Percentiles rank a stretch among this genome's conserved stretches.
Conservation (phyloP, 495 filamentous ascomycete genomes). For the Tetracladium setigerum region DNA sequence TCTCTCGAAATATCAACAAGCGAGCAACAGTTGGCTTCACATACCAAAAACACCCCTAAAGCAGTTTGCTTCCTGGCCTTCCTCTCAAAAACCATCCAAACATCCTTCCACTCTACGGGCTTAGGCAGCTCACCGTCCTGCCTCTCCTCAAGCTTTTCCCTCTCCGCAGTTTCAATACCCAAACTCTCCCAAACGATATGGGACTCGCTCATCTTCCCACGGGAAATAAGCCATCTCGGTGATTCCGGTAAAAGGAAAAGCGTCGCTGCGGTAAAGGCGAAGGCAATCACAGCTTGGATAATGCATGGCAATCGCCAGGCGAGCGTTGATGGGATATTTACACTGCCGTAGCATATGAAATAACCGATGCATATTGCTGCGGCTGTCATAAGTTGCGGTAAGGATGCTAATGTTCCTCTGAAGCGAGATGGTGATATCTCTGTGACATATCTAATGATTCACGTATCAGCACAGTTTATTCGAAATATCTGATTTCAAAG, state of each 20-base stretch:
- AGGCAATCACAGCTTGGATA: slow-evolving; percentile 34
- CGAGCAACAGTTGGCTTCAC: too few relatives aligned
- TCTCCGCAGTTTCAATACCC: slow-evolving; percentile 40
- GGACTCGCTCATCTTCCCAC: slow-evolving; percentile 29
- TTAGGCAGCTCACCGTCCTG: slow-evolving; percentile 8
- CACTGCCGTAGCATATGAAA: slow-evolving; percentile 55
- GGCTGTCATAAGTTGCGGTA: slow-evolving; percentile 47
- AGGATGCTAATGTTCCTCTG: slow-evolving; percentile 44
- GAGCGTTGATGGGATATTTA: slow-evolving; percentile 39
- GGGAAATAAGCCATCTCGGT: slow-evolving; percentile 34
- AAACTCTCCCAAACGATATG: slow-evolving; percentile 33
- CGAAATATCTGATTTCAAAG: not conserved
- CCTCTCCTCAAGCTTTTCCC: slow-evolving; percentile 33
- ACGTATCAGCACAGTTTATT: not conserved
- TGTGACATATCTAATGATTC: slow-evolving; percentile 41
- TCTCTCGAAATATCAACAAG: too few relatives aligned
- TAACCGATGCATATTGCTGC: slow-evolving; percentile 47
- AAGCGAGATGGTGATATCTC: slow-evolving; percentile 50
- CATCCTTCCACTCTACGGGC: slow-evolving; percentile 4
- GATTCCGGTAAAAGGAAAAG: slow-evolving; percentile 32
- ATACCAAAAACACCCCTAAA: slow-evolving; percentile 35
- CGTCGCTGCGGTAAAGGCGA: slow-evolving; percentile 30
- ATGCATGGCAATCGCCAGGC: slow-evolving; percentile 51
- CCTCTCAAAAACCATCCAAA: slow-evolving; percentile 28
- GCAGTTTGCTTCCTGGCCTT: slow-evolving; percentile 33